A percentile compares a stretch with the other conserved stretches of the same genome.
Conservation (phyloP, 306 rosid genomes). For the Quercus cerris region DNA sequence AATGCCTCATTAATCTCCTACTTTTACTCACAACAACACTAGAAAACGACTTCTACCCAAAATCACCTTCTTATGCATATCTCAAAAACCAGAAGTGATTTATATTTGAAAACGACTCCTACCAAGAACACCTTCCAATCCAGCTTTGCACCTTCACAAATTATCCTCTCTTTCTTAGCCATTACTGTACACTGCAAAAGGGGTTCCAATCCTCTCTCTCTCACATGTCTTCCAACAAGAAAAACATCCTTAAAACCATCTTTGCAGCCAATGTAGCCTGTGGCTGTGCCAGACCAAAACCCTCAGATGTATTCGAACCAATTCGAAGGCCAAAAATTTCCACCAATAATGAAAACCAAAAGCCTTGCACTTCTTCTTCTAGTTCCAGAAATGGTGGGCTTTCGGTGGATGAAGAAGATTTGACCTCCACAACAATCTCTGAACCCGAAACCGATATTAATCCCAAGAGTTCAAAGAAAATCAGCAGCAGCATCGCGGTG, state of each 20-base stretch:
- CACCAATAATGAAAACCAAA: slow-evolving; percentile 1
- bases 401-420: slow-evolving; percentile 24
- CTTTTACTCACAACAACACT: slow-evolving; percentile 23
- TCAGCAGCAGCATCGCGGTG: slow-evolving; percentile 31
- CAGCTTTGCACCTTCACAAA: slow-evolving; percentile 4
- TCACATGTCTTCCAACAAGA: slow-evolving; percentile 46
- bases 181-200: neutral
- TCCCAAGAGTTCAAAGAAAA: neutral
- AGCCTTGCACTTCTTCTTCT: slow-evolving; percentile 32
- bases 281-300: slow-evolving; percentile 38
- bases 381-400: slow-evolving; percentile 25
- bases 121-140: slow-evolving; percentile 15
- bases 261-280: slow-evolving; percentile 40
- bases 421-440: slow-evolving; percentile 35
- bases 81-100: slow-evolving; percentile 12
- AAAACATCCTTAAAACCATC: slow-evolving; percentile 27
- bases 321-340: slow-evolving; percentile 26
- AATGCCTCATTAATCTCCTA: neutral
- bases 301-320: slow-evolving; percentile 41
- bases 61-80: slow-evolving; percentile 9
- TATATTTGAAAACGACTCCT: slow-evolving; percentile 27
- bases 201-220: neutral
- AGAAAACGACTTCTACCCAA: slow-evolving; percentile 18
- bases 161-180: neutral
- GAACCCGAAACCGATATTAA: slow-evolving; percentile 16